Conservation (phyloP, 495 filamentous ascomycete genomes). For the Melanomma pulvis-pyrius region DNA sequence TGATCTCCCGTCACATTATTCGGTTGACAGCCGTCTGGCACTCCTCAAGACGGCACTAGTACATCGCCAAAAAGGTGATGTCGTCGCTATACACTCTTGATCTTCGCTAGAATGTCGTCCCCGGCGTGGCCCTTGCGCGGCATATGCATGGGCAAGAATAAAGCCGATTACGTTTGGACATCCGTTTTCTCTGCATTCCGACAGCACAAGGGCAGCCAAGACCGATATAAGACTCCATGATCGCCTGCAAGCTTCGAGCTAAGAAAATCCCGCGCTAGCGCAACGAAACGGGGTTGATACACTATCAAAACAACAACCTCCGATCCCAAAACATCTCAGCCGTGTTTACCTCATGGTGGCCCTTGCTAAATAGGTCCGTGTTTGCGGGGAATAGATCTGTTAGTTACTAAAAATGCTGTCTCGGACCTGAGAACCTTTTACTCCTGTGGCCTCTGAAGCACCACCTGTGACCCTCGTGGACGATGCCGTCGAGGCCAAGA, state of each 20-base stretch:
- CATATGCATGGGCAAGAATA: not conserved
- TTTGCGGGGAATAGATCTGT: not conserved
- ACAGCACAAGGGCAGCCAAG: constrained; percentile 9
- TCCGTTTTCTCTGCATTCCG: not conserved
- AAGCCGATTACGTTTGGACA: constrained; percentile 1
- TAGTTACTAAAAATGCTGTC: not conserved
- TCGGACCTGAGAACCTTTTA: not conserved
- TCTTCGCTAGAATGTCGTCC: not conserved
- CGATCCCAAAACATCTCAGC: constrained; percentile 16
- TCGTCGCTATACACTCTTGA: not conserved
- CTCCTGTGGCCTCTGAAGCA: not conserved
- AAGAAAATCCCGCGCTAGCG: constrained; percentile 5
- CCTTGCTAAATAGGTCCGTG: constrained; percentile 5
- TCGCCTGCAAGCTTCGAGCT: constrained; percentile 12
- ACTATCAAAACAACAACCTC: constrained; percentile 21
- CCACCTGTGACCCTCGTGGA: not conserved
- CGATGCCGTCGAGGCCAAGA: constrained; percentile 6
- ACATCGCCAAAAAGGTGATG: not conserved
- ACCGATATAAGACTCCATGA: not conserved
- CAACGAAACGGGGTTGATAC: constrained; percentile 21
- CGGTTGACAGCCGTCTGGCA: not conserved
- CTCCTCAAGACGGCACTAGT: not conserved
- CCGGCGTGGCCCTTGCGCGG: not conserved
- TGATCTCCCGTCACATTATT: not conserved
- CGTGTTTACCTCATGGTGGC: not conserved